A percentile compares a stretch with the other conserved stretches of the same genome.
Conservation (phyloP, 2,329 filamentous ascomycete species). For the Beauveria bassiana region DNA sequence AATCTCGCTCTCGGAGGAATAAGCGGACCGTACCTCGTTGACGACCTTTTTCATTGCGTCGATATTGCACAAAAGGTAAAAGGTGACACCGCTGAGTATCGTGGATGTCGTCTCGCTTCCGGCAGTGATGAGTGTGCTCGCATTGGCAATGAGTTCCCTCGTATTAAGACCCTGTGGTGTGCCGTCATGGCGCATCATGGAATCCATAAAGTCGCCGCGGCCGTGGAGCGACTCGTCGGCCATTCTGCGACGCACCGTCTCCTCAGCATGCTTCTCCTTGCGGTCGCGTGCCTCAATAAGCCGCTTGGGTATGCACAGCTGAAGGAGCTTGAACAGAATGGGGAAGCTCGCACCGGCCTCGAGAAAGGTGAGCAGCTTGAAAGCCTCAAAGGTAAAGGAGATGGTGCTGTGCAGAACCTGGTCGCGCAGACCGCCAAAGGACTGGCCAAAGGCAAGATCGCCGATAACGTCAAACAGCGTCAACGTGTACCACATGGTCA, state of each 20-base stretch:
- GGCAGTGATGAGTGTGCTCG: background rate
- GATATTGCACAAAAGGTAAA: background rate
- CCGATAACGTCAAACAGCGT: conserved; percentile 24
- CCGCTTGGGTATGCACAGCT: background rate
- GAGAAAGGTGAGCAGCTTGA: background rate
- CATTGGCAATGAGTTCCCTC: background rate
- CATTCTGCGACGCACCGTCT: background rate
- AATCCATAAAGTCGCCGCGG: background rate
- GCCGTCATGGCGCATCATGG: background rate
- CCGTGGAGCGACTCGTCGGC: background rate
- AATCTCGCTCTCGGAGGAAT: background rate
- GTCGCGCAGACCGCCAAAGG: conserved; percentile 19
- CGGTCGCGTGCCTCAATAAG: background rate
- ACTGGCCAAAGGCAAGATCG: conserved; percentile 21
- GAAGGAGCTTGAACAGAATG: background rate
- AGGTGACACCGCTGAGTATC: background rate
- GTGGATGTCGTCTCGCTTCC: background rate
- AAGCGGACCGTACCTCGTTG: background rate
- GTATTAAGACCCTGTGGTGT: background rate
- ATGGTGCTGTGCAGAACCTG: conserved; percentile 19
- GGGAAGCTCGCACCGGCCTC: background rate
- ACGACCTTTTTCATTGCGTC: background rate
- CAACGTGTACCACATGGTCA: conserved; percentile 21
- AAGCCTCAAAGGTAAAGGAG: conserved; percentile 12
- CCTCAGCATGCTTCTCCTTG: background rate